Evolutionary conservation across 2,329 filamentous ascomycete species (phyloP).

Genomic region (Knoxdaviesia proteae): DNA sequence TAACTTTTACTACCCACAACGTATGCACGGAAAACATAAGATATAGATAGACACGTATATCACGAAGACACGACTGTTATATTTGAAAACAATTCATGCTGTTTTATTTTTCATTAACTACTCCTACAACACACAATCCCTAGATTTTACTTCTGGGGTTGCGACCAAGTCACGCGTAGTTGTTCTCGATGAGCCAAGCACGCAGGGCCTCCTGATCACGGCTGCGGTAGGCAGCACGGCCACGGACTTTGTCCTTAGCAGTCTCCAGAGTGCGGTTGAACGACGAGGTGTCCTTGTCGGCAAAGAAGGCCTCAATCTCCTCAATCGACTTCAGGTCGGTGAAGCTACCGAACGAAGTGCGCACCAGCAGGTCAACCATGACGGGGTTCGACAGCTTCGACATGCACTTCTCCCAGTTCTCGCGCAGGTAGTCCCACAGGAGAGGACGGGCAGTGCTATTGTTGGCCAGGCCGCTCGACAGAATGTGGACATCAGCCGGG

Average conservation of each 20-base stretch:
- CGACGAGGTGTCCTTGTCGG: constrained; percentile 61
- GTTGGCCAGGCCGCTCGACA: constrained; percentile 48
- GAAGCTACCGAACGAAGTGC: constrained; percentile 59
- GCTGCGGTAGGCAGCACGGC: constrained; percentile 61
- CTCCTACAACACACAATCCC: background rate
- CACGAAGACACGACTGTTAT: background rate
- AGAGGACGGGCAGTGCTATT: constrained; percentile 54
- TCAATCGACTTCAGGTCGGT: constrained; percentile 45
- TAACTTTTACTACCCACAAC: no score
- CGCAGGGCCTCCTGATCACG: constrained; percentile 52
- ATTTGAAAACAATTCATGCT: background rate
- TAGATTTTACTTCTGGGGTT: background rate
- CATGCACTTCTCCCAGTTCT: constrained; percentile 57
- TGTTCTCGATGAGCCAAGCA: constrained; percentile 52
- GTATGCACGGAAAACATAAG: no score
- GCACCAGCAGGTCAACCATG: constrained; percentile 73
- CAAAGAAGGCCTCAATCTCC: constrained; percentile 74
- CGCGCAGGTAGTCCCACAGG: constrained; percentile 72
- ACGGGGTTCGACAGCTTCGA: constrained; percentile 64
- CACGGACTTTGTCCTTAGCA: constrained; percentile 67
- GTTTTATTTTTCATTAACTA: background rate
- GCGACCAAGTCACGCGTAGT: constrained; percentile 16
- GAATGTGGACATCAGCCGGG: constrained; percentile 70
- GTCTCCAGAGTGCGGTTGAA: constrained; percentile 77
- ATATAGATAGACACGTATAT: no score